Percentiles rank a stretch among this genome's conserved stretches.
phyloP scores from a whole-genome alignment of 2,329 filamentous ascomycete genomes.

The Ceratocystis colombiana region DNA sequence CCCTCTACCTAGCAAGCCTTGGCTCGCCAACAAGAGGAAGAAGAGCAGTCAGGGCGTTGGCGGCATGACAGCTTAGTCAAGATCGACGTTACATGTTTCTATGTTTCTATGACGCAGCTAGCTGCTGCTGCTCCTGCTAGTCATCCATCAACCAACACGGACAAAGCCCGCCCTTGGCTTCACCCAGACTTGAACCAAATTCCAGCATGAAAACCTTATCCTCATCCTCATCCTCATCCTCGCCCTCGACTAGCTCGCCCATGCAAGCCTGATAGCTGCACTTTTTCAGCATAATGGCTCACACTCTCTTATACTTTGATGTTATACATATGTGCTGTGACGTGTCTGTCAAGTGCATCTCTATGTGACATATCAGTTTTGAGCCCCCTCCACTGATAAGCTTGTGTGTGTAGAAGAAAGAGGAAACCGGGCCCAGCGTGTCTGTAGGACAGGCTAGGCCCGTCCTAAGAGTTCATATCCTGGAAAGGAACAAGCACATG shows the following conservation, averaged over 20 bases:
- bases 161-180: too few relatives aligned
- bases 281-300: too few relatives aligned
- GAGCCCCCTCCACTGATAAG: neutral
- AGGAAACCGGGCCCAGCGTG: too few relatives aligned
- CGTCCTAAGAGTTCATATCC: too few relatives aligned
- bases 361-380: neutral
- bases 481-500: neutral
- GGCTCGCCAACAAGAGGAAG: neutral
- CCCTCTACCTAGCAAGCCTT: neutral
- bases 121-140: too few relatives aligned
- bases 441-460: too few relatives aligned
- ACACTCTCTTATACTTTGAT: neutral
- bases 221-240: neutral
- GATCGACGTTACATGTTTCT: neutral
- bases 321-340: conserved; percentile 13
- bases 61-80: neutral
- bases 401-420: neutral
- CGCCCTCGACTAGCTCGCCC: neutral
- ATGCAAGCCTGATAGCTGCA: neutral
- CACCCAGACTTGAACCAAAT: too few relatives aligned
- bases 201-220: too few relatives aligned
- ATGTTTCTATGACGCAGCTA: neutral
- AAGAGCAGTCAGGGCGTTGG: too few relatives aligned
- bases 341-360: conserved; percentile 10
- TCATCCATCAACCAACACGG: too few relatives aligned